Percentiles rank a stretch among this genome's conserved stretches.
Conservation (phyloP, 495 filamentous ascomycete genomes). For the Neurospora intermedia region DNA sequence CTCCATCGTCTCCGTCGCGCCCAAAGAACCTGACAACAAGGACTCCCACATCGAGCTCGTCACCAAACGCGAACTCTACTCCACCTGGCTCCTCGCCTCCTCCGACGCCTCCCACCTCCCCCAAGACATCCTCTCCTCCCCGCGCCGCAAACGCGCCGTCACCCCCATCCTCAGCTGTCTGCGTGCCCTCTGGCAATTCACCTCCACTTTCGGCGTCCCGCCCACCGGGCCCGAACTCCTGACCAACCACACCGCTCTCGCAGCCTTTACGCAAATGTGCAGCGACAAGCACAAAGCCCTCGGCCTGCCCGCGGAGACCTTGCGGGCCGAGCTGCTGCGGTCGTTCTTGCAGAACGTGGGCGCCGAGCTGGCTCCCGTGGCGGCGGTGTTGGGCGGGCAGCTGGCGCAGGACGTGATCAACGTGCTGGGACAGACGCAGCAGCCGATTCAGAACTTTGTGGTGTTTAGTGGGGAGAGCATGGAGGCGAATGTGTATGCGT, state of each 20-base stretch:
- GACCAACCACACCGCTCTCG: constrained; percentile 45
- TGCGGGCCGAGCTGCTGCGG: constrained; percentile 69
- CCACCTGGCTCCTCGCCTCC: constrained; percentile 61
- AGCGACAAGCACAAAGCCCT: constrained; percentile 64
- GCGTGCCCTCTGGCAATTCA: constrained; percentile 74
- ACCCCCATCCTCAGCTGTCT: constrained; percentile 73
- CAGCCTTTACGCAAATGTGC: constrained; percentile 64
- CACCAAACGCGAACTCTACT: constrained; percentile 83
- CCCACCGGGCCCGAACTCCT: constrained; percentile 31
- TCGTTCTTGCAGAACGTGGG: constrained; percentile 73
- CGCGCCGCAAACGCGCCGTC: constrained; percentile 60
- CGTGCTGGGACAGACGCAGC: constrained; percentile 77
- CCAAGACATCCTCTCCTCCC: constrained; percentile 51
- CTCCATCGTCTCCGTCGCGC: constrained; percentile 56
- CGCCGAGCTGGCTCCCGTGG: constrained; percentile 73
- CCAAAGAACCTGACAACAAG: constrained; percentile 58
- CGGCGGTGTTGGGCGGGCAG: constrained; percentile 80
- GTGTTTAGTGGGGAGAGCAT: constrained; percentile 80
- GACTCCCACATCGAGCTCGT: constrained; percentile 52
- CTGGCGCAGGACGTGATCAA: constrained; percentile 97
- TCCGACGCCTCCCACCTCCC: constrained; percentile 63
- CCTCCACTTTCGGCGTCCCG: constrained; percentile 40
- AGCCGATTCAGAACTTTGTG: constrained; percentile 90
- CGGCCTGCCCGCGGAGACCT: constrained; percentile 62
- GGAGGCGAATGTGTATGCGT: constrained; percentile 64